A percentile compares a stretch with the other conserved stretches of the same genome.
These are phyloP conservation scores for Acacia acuminata DNA, from an alignment of 306 rosid species.

Conservation along the genomic window DNA sequence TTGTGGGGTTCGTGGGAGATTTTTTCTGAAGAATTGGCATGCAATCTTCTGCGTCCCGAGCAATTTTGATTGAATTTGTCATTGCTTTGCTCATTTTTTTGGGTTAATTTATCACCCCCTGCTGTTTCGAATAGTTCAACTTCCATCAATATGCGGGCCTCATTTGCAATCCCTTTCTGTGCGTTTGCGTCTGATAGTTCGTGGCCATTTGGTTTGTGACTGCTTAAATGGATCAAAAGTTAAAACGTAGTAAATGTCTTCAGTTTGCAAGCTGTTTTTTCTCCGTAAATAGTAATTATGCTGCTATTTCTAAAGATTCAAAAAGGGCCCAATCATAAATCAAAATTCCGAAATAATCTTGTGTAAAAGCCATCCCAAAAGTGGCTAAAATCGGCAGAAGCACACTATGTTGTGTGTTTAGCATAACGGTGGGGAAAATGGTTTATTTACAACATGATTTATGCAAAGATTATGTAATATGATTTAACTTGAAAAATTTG, in stretches of 20 bases:
- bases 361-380: no score
- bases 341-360: neutral
- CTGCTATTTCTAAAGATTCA: neutral
- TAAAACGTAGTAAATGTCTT: slow-evolving; percentile 26
- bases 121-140: slow-evolving; percentile 14
- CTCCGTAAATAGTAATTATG: neutral
- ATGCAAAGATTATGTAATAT: no score
- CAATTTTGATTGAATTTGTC: neutral
- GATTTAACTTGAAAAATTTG: no score
- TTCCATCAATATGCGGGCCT: slow-evolving; percentile 26
- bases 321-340: neutral
- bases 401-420: no score
- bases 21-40: neutral
- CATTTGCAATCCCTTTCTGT: neutral
- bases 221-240: slow-evolving; percentile 39
- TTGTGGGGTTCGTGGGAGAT: slow-evolving; percentile 11
- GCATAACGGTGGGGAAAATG: no score
- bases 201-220: slow-evolving; percentile 33
- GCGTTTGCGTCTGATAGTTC: slow-evolving; percentile 39
- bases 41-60: neutral
- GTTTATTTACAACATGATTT: no score
- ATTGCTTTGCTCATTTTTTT: slow-evolving; percentile 22
- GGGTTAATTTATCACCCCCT: slow-evolving; percentile 29
- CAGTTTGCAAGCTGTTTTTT: slow-evolving; percentile 5
- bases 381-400: no score